These are phyloP conservation scores for Aspergillus puulaauensis DNA, from an alignment of 2,329 filamentous ascomycete species.

Conservation along the genomic window DNA sequence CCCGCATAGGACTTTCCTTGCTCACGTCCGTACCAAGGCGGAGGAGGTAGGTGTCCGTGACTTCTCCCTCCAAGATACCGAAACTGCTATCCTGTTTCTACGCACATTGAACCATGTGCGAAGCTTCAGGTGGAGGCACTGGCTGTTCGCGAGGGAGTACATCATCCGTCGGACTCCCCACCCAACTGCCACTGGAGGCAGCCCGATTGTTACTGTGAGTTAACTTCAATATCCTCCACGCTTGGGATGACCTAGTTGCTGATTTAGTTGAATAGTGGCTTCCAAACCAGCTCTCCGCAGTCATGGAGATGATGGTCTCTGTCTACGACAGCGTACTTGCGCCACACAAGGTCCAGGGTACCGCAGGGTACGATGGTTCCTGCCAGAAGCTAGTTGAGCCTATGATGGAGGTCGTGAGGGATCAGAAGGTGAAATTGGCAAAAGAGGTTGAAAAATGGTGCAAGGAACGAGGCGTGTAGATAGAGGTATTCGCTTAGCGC, in stretches of 20 bases:
- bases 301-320: slow-evolving; percentile 51
- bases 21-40: slow-evolving; percentile 61
- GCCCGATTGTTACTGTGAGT: slow-evolving; percentile 49
- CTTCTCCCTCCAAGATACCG: slow-evolving; percentile 37
- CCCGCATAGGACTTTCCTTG: slow-evolving; percentile 83
- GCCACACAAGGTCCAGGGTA: slow-evolving; percentile 30
- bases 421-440: slow-evolving; percentile 34
- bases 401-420: slow-evolving; percentile 37
- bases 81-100: slow-evolving; percentile 46
- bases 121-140: slow-evolving; percentile 52
- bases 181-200: slow-evolving; percentile 50
- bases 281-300: slow-evolving; percentile 48
- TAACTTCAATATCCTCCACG: background rate
- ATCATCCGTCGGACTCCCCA: slow-evolving; percentile 48
- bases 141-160: slow-evolving; percentile 50
- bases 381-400: slow-evolving; percentile 39
- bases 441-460: slow-evolving; percentile 48
- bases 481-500: background rate
- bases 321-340: slow-evolving; percentile 43
- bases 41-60: slow-evolving; percentile 46
- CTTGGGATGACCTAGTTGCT: background rate
- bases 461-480: slow-evolving; percentile 43
- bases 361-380: slow-evolving; percentile 20
- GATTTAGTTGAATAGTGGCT: slow-evolving; percentile 39
- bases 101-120: slow-evolving; percentile 48